phyloP scores from a whole-genome alignment of 305 asterid species.

The Euphrasia arctica region DNA sequence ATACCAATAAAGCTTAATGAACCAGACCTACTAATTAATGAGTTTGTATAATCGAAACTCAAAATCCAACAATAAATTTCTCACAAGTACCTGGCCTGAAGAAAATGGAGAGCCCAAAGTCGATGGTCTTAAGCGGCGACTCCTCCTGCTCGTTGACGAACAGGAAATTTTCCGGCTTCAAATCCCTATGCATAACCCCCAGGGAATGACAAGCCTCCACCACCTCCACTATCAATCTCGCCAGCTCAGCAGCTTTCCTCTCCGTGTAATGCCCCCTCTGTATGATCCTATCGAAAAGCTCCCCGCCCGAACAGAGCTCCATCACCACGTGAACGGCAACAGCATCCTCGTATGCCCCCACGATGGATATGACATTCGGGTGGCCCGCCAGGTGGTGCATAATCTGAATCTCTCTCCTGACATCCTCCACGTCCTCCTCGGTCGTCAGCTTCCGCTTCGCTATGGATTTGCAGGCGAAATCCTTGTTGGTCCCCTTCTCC shows the following conservation, averaged over 20 bases:
- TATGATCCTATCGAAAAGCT: constrained; percentile 85
- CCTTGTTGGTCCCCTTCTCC: constrained; percentile 55
- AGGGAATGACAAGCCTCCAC: constrained; percentile 78
- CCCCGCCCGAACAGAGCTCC: constrained; percentile 89
- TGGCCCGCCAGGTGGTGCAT: constrained; percentile 68
- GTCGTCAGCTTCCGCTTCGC: constrained; percentile 67
- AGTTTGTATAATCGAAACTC: background rate
- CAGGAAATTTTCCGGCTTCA: constrained; percentile 93
- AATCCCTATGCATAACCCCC: constrained; percentile 87
- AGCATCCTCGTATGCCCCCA: constrained; percentile 58
- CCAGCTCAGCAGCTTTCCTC: constrained; percentile 81
- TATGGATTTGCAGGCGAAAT: constrained; percentile 70
- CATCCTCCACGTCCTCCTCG: constrained; percentile 82
- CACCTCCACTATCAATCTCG: constrained; percentile 73
- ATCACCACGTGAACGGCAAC: constrained; percentile 50
- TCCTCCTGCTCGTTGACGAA: constrained; percentile 73
- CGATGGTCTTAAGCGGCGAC: constrained; percentile 77
- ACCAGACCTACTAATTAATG: background rate
- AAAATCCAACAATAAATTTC: background rate
- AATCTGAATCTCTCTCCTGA: constrained; percentile 77
- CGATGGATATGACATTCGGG: constrained; percentile 44
- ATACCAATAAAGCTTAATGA: no score
- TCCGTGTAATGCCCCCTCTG: constrained; percentile 85
- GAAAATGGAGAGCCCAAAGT: constrained; percentile 81
- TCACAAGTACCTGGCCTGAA: constrained; percentile 70